Evolutionary conservation across 176 grass and related monocot genomes (phyloP), one percentile per base, ranked within the genome.

Genomic region (Bromus sterilis): DNA sequence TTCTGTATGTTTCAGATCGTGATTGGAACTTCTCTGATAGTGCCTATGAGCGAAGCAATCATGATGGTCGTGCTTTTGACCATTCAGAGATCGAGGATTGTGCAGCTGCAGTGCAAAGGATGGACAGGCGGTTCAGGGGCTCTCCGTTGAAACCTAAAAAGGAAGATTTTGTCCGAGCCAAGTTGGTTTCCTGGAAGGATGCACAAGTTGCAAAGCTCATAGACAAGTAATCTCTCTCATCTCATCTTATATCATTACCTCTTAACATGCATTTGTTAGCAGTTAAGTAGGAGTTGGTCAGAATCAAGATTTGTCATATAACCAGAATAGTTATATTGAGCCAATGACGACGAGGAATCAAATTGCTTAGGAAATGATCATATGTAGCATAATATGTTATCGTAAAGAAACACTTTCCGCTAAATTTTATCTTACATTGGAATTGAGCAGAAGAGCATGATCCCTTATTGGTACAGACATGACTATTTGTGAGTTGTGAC

Each of bases 151-250:
- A 79, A 83, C 43, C n/a, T n/a, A n/a, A 67, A 2, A 57, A 46
- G 61, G 76, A 66, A 56, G 67, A 83, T 81, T 66, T 63, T 44
- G 64, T 93, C 55, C 86, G 83, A 13, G 56, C 84, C 81, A 89
- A 91, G 71, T 85, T 93, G 74, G 87, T 82, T 84, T 78, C 74
- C 67, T 97, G 88, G 94, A 93, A 89, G 83, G 89, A 93, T 86
- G 84, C 56, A 40, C 78, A 82, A 76, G 81, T 85, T 71, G 29
- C 81, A 41, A 93, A 97, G 61, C 86, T 93, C 75, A 80, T 93
- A 82, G 84, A 82, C 53, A 93, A 87, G 94, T 97, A 92, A 81
- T 39, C 2, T 60, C 14, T 34, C 33, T 79, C 58, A 28, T 84
- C 46, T 74, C 16, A 35, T 55, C 53, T 62, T 74, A 46, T 16